Base-by-base conservation (phyloP, 345 rosid genomes). In the Euclidium syriacum region DNA sequence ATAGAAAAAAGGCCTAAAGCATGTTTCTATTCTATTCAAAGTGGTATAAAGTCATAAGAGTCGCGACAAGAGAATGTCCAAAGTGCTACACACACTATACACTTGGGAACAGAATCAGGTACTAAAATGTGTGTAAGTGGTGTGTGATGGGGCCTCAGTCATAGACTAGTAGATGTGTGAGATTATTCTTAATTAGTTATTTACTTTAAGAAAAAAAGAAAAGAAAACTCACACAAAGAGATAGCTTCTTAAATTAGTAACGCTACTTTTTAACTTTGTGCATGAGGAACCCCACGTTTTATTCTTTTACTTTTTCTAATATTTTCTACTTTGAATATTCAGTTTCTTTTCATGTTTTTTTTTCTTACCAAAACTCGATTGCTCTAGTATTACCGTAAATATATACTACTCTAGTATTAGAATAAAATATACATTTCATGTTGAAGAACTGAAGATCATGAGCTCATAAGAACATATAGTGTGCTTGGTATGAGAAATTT, bases 81-180 rank as follows among this genome's bases (percentile, higher is more conserved):
- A 63, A 70, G 58, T 63, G 75, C 69, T 70, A 54, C 65, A 55
- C 52, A 63, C 70, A 63, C 52, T 71, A 63, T 29, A 55, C 64
- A 64, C 46, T 63, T 63, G 70, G 32, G 6, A 40, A 40, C 39
- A 62, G 68, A 70, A 70, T 62, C 74, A 62, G 57, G 68, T 70
- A 36, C 63, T 62, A 10, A 43, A 12, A 32, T 27, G 61, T 60
- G 52, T 52, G 73, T 62, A 52, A 69, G 67, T 69, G 62, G 62
- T 42, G 49, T 67, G 64, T 56, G 47, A 65, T 54, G 70, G 39
- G 62, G 41, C 34, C 56, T 53, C 23, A 44, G 16, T 53, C 41
- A 26, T 62, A 52, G 51, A 62, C 36, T 62, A 62, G 17, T 55
- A 38, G 58, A 70, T 46, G 58, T 62, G 74, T 62, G 64, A 47